Evolutionary conservation across 2,329 filamentous ascomycete genomes (phyloP).

Genomic region (Aspergillus proliferans): DNA sequence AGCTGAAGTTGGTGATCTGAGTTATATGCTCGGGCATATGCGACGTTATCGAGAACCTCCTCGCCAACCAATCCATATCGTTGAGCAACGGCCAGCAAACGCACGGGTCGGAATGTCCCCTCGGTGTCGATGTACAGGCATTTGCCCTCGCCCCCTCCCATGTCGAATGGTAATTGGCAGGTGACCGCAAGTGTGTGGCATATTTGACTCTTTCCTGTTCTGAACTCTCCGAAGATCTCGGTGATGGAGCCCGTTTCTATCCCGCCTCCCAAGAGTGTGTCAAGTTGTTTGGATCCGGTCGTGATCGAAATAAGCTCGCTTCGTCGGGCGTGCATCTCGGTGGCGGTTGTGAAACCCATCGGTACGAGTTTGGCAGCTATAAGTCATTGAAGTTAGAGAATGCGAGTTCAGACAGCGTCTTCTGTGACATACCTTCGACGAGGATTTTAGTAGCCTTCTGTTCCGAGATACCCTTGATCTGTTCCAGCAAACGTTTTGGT

Average conservation of each 20-base stretch:
- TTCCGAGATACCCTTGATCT: conserved; percentile 97
- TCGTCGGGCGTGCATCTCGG: conserved; percentile 95
- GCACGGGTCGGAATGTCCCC: conserved; percentile 90
- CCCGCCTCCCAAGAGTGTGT: conserved; percentile 88
- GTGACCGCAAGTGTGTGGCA: conserved; percentile 98
- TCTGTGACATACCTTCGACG: conserved; percentile 65
- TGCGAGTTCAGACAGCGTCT: neutral
- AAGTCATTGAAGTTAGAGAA: conserved; percentile 8
- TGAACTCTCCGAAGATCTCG: conserved; percentile 95
- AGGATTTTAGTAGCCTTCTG: conserved; percentile 91
- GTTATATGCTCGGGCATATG: conserved; percentile 96
- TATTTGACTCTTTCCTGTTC: conserved; percentile 97
- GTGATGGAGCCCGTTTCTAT: conserved; percentile 97
- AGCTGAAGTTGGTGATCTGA: conserved; percentile 95
- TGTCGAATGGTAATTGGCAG: conserved; percentile 95
- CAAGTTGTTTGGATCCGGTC: conserved; percentile 93
- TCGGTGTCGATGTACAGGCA: conserved; percentile 98
- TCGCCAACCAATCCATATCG: conserved; percentile 91
- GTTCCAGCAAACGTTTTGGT: conserved; percentile 70
- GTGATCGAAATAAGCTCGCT: conserved; percentile 98
- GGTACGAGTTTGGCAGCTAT: conserved; percentile 90
- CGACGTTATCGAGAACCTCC: conserved; percentile 96
- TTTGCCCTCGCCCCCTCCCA: conserved; percentile 97
- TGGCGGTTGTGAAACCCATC: conserved; percentile 98
- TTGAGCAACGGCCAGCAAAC: conserved; percentile 84